Conservation (phyloP, 306 rosid species). For the Alnus glutinosa region DNA sequence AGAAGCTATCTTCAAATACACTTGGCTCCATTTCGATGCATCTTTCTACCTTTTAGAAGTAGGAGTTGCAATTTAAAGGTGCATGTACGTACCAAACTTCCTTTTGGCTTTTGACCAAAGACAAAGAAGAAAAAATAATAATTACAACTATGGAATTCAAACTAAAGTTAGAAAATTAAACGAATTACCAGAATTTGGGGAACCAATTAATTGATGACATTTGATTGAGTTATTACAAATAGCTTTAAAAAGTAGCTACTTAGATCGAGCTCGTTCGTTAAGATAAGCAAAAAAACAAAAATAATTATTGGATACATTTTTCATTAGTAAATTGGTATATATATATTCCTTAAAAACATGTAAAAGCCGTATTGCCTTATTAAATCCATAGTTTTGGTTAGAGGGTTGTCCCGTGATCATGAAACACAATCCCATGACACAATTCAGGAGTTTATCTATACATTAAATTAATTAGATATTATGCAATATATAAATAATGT, state of each 20-base stretch:
- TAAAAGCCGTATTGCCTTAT: background rate
- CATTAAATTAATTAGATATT: background rate
- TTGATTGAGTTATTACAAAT: too few species aligned
- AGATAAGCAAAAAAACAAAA: too few species aligned
- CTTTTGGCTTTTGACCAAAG: background rate
- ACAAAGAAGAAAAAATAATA: background rate
- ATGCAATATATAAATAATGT: background rate
- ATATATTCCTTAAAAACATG: too few species aligned
- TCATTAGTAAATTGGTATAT: too few species aligned
- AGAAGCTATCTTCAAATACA: background rate
- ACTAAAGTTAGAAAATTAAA: background rate
- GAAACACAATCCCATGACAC: slow-evolving; percentile 15
- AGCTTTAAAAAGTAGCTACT: too few species aligned
- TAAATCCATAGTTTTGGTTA: background rate
- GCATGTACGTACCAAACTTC: background rate
- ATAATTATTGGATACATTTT: too few species aligned
- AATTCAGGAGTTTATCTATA: background rate
- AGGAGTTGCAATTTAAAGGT: background rate
- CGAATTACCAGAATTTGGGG: background rate
- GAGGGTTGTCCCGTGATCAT: slow-evolving; percentile 9
- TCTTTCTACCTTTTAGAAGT: background rate
- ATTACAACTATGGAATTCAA: slow-evolving; percentile 4
- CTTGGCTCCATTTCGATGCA: background rate
- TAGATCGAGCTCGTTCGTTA: too few species aligned
- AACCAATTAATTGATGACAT: too few species aligned